These are phyloP conservation scores for Lentinula novae-zelandiae DNA, from an alignment of 1,284 basidiomycete genomes.

Conservation along the genomic window DNA sequence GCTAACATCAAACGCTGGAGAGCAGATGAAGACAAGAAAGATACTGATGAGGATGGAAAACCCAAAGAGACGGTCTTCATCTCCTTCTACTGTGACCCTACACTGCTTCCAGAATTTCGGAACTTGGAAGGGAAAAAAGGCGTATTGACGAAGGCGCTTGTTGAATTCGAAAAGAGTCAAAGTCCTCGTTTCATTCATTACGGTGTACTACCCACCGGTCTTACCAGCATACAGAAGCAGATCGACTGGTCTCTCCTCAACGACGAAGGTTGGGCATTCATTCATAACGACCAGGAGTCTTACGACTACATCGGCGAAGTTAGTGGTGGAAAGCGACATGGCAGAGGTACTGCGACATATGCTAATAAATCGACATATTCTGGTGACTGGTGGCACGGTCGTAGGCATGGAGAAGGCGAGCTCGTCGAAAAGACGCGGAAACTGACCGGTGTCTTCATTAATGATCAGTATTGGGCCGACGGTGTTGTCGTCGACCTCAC, in stretches of 20 bases:
- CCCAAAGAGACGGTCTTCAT: neutral
- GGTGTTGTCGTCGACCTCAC: neutral
- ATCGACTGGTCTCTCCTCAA: neutral
- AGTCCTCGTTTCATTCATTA: neutral
- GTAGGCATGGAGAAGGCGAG: neutral
- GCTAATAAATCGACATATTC: neutral
- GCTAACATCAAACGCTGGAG: neutral
- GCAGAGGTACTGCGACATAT: neutral
- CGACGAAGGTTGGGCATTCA: neutral
- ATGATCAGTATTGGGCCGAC: neutral
- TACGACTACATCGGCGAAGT: neutral
- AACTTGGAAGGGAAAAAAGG: neutral
- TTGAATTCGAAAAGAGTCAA: neutral
- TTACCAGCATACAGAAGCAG: neutral
- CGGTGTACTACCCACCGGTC: neutral
- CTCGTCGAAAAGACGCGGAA: neutral
- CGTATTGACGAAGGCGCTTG: neutral
- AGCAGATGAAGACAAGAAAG: neutral
- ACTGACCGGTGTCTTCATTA: neutral
- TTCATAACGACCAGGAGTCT: neutral
- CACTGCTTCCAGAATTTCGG: neutral
- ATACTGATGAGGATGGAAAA: neutral
- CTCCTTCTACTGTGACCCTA: neutral
- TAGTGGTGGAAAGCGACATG: neutral
- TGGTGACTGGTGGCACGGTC: neutral